Evolutionary conservation across 371 early-diverging fungal species (phyloP).

Genomic region (Mucor mucedo): DNA sequence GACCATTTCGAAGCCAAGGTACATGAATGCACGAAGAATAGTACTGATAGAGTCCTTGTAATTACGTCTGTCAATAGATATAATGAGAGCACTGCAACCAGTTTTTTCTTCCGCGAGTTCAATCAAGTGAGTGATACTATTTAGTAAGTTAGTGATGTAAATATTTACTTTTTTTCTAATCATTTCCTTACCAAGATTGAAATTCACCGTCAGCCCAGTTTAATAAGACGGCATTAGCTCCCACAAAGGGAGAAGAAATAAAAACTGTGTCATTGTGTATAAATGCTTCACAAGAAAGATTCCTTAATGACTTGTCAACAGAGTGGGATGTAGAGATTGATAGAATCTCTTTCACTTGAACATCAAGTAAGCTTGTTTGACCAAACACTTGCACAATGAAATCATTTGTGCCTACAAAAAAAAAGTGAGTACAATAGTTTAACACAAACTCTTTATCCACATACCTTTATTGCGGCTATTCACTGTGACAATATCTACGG

Average conservation of each 20-base stretch:
- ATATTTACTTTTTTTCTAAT: conserved; percentile 1
- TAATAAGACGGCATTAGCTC: conserved; percentile 31
- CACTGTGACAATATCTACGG: conserved; percentile 28
- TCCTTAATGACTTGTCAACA: conserved; percentile 12
- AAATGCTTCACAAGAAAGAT: conserved; percentile 49
- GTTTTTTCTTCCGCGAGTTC: conserved; percentile 58
- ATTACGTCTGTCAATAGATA: conserved; percentile 35
- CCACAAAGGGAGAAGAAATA: conserved; percentile 41
- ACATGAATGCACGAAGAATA: conserved; percentile 62
- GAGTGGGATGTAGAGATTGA: conserved; percentile 27
- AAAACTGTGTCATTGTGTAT: conserved; percentile 51
- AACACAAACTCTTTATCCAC: neutral
- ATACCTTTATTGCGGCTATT: conserved; percentile 26
- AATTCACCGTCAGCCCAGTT: conserved; percentile 53
- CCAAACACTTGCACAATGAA: conserved; percentile 45
- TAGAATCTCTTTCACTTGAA: conserved; percentile 39
- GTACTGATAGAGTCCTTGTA: conserved; percentile 34
- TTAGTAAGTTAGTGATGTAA: neutral
- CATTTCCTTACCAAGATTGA: conserved; percentile 40
- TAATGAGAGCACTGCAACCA: conserved; percentile 44
- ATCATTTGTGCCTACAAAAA: conserved; percentile 26
- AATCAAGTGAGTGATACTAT: conserved; percentile 51
- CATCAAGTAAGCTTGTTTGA: conserved; percentile 23
- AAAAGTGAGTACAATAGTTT: neutral
- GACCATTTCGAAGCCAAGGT: conserved; percentile 67